Evolutionary conservation across 2,329 filamentous ascomycete species (phyloP).

Genomic region (Colletotrichum echinochloae): DNA sequence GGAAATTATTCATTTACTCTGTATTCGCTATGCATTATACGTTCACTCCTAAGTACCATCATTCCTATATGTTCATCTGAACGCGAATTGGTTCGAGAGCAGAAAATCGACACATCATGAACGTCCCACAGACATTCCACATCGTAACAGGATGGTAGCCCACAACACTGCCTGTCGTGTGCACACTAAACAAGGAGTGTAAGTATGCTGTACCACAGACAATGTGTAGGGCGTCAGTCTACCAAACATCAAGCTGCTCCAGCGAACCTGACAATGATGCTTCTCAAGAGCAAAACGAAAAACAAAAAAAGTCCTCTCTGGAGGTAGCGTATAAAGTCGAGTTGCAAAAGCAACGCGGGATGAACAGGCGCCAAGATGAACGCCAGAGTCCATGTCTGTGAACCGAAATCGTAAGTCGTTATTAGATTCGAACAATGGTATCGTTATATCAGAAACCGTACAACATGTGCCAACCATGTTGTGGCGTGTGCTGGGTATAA

Average conservation of each 20-base stretch:
- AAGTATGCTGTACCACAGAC: not conserved
- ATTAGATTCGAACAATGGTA: constrained; percentile 39
- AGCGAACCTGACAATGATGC: not conserved
- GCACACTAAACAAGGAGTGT: not conserved
- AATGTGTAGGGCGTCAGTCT: not conserved
- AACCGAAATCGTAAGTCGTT: constrained; percentile 39
- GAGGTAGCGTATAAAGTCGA: not conserved
- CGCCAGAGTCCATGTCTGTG: constrained; percentile 31
- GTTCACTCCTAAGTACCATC: constrained; percentile 27
- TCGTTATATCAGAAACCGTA: constrained; percentile 39
- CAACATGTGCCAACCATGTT: constrained; percentile 34
- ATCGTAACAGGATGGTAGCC: not conserved
- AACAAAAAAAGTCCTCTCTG: not conserved
- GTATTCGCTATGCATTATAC: constrained; percentile 16
- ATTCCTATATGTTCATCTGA: constrained; percentile 35
- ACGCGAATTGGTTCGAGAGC: constrained; percentile 18
- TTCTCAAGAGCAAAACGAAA: not conserved
- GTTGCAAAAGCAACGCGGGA: constrained; percentile 16
- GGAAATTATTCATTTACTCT: constrained; percentile 21
- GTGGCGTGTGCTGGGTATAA: constrained; percentile 34
- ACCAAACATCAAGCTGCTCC: not conserved
- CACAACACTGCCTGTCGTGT: not conserved
- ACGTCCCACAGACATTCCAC: constrained; percentile 10
- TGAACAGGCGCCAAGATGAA: constrained; percentile 36
- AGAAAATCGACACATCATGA: constrained; percentile 7